phyloP scores from a whole-genome alignment of 1,139 yeast genomes.

The Blastobotrys illinoisensis region DNA sequence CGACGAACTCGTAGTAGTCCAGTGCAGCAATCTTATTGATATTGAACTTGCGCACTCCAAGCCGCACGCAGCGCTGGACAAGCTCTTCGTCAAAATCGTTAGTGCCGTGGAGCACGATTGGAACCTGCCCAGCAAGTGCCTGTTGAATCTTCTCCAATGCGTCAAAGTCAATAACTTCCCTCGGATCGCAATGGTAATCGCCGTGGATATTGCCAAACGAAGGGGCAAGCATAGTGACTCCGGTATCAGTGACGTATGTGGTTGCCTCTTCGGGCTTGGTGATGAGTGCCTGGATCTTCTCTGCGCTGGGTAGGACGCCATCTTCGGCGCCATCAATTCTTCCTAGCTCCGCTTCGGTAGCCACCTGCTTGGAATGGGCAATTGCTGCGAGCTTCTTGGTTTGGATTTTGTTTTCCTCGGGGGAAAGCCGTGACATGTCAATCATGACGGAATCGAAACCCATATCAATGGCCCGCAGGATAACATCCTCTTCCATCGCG shows the following conservation, averaged over 20 bases:
- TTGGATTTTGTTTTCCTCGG: constrained; percentile 22
- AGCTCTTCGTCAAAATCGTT: constrained; percentile 10
- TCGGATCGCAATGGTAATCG: constrained; percentile 26
- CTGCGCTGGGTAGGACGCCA: constrained; percentile 24
- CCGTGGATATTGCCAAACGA: constrained; percentile 30
- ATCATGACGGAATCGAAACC: constrained; percentile 30
- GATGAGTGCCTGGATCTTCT: constrained; percentile 23
- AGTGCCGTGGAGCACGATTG: constrained; percentile 11
- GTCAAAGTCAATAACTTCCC: neutral
- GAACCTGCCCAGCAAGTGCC: constrained; percentile 3
- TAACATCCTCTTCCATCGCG: constrained; percentile 21
- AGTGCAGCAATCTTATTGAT: constrained; percentile 10
- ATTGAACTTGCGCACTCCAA: constrained; percentile 10
- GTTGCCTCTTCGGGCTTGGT: constrained; percentile 28
- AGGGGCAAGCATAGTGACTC: constrained; percentile 27
- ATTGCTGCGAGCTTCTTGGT: constrained; percentile 21
- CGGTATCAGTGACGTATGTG: constrained; percentile 22
- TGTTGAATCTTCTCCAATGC: constrained; percentile 5
- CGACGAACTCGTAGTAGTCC: constrained; percentile 7
- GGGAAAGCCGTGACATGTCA: constrained; percentile 27
- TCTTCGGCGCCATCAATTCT: constrained; percentile 29
- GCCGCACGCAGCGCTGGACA: constrained; percentile 6
- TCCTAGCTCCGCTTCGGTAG: constrained; percentile 30
- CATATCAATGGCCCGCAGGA: constrained; percentile 22
- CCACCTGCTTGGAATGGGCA: constrained; percentile 24